Conservation (phyloP, 2,329 filamentous ascomycete genomes). For the Sporothrix schenckii region DNA sequence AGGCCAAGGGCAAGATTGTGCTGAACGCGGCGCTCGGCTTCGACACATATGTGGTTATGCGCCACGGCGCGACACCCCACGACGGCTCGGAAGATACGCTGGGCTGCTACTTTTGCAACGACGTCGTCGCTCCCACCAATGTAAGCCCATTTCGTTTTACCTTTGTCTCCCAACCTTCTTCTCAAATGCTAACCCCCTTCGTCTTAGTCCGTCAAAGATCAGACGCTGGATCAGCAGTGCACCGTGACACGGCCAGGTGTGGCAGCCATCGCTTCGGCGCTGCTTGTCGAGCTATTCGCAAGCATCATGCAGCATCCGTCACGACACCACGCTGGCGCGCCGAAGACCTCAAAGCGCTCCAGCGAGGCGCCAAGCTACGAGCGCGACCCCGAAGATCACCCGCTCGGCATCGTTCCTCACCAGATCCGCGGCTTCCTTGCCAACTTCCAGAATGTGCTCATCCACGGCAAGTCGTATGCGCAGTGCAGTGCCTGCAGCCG, state of each 20-base stretch:
- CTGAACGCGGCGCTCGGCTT: constrained; percentile 97
- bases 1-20: constrained; percentile 88
- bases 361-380: constrained; percentile 51
- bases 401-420: constrained; percentile 73
- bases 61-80: constrained; percentile 72
- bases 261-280: constrained; percentile 86
- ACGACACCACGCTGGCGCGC: constrained; percentile 64
- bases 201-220: constrained; percentile 81
- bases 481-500: constrained; percentile 80
- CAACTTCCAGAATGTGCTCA: constrained; percentile 72
- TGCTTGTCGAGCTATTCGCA: constrained; percentile 86
- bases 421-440: constrained; percentile 77
- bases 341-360: constrained; percentile 44
- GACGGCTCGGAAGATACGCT: constrained; percentile 66
- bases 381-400: constrained; percentile 60
- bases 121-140: constrained; percentile 91
- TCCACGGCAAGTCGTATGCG: constrained; percentile 75
- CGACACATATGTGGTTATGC: constrained; percentile 96
- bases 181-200: not conserved
- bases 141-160: constrained; percentile 61
- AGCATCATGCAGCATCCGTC: constrained; percentile 86
- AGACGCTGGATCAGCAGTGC: constrained; percentile 96
- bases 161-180: not conserved
- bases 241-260: constrained; percentile 94
- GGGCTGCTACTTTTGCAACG: constrained; percentile 98